A percentile compares a stretch with the other conserved stretches of the same genome.
phyloP scores from a whole-genome alignment of 176 grass and related monocot genomes.

The Lolium multiflorum region DNA sequence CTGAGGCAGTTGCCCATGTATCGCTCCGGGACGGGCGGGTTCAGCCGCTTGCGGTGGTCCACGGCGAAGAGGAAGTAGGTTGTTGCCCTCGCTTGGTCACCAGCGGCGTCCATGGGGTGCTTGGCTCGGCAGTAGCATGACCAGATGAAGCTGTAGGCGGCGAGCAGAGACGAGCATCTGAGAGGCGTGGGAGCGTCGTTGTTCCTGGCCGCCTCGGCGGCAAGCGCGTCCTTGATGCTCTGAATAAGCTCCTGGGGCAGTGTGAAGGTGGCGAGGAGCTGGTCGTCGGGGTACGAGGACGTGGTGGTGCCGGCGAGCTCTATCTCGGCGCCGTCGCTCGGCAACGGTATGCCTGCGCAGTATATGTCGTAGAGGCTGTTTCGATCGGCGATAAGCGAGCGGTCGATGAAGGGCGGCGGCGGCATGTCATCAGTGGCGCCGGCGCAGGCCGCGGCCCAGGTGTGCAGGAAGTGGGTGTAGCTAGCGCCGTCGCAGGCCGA shows the following conservation, averaged over 20 bases:
- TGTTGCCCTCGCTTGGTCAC: background rate
- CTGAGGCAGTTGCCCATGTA: slow-evolving; percentile 59
- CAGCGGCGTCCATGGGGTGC: background rate
- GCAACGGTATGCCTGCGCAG: background rate
- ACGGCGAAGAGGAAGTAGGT: slow-evolving; percentile 10
- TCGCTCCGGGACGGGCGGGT: slow-evolving; percentile 28
- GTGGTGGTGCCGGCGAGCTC: background rate
- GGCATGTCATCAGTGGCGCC: background rate
- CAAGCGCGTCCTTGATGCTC: background rate
- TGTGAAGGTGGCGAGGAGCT: background rate
- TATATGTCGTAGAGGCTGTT: background rate
- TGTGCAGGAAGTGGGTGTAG: background rate
- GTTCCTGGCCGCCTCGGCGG: background rate
- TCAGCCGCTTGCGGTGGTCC: slow-evolving; percentile 34
- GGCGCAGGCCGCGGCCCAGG: background rate
- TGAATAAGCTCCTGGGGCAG: background rate
- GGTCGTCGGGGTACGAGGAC: background rate
- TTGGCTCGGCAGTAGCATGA: background rate
- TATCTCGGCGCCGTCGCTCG: background rate
- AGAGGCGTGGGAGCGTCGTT: background rate
- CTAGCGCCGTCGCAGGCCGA: background rate
- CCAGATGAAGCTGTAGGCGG: background rate
- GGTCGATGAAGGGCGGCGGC: background rate
- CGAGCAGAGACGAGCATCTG: background rate
- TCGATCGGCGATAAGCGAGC: background rate